A percentile compares a stretch with the other conserved stretches of the same genome.
These are phyloP conservation scores for Colletotrichum paranaense DNA, from an alignment of 2,329 filamentous ascomycete species.

Conservation along the genomic window DNA sequence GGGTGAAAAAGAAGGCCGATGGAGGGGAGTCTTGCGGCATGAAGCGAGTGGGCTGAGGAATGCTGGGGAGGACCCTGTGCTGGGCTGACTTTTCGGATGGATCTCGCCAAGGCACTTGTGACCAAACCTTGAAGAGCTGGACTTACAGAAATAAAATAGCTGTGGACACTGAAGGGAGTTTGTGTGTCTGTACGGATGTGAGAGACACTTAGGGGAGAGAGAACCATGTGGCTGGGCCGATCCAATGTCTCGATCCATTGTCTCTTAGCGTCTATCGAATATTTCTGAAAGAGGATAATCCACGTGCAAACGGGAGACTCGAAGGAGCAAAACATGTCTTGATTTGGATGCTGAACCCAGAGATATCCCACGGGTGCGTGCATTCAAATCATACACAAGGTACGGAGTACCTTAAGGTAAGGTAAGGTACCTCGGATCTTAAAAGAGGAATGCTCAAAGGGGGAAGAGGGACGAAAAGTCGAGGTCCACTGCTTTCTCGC, in stretches of 20 bases:
- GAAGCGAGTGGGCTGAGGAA: constrained; percentile 2
- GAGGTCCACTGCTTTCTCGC: neutral
- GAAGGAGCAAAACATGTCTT: neutral
- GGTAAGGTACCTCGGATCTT: too few relatives aligned
- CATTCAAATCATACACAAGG: too few relatives aligned
- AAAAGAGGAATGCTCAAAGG: too few relatives aligned
- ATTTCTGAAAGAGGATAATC: neutral
- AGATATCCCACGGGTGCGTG: neutral
- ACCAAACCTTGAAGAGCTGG: neutral
- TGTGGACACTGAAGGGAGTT: neutral
- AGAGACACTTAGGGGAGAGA: neutral
- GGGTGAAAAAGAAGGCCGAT: neutral
- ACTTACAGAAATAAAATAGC: neutral
- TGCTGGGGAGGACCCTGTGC: constrained; percentile 13
- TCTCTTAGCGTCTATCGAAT: constrained; percentile 2
- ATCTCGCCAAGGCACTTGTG: constrained; percentile 23
- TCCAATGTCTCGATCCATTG: constrained; percentile 14
- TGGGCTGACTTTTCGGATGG: neutral
- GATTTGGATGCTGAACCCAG: neutral
- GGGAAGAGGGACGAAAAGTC: neutral
- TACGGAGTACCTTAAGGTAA: too few relatives aligned
- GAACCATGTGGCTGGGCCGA: neutral
- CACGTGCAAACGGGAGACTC: constrained; percentile 14
- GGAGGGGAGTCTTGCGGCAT: neutral
- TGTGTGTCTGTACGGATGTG: neutral